These are phyloP conservation scores for Suhomyces canberraensis DNA, from an alignment of 805 yeast species.

Conservation along the genomic window DNA sequence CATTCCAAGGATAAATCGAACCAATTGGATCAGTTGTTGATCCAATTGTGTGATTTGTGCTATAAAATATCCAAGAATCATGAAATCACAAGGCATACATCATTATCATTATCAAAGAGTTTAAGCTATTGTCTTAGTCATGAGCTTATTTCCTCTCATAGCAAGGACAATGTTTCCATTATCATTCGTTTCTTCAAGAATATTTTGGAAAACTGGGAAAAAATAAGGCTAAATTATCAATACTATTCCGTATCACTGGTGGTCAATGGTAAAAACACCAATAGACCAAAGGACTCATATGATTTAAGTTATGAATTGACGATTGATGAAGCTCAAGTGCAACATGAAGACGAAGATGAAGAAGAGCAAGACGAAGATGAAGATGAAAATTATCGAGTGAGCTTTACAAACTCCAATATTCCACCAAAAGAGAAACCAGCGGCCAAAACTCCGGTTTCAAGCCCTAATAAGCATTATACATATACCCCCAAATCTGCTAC, in stretches of 20 bases:
- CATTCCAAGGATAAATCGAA: slow-evolving; percentile 12
- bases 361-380: slow-evolving; percentile 10
- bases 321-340: slow-evolving; percentile 19
- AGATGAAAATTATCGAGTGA: slow-evolving; percentile 11
- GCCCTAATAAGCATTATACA: slow-evolving; percentile 6
- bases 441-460: slow-evolving; percentile 5
- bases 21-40: slow-evolving; percentile 28
- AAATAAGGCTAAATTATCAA: slow-evolving; percentile 18
- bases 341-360: slow-evolving; percentile 11
- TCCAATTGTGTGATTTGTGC: slow-evolving; percentile 43
- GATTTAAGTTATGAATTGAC: slow-evolving; percentile 33
- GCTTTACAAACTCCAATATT: slow-evolving; percentile 13
- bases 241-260: slow-evolving; percentile 15
- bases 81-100: slow-evolving; percentile 42
- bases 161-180: slow-evolving; percentile 46
- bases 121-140: slow-evolving; percentile 58
- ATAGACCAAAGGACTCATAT: slow-evolving; percentile 24
- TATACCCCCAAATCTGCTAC: slow-evolving; percentile 7
- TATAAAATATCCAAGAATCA: slow-evolving; percentile 33
- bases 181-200: slow-evolving; percentile 54
- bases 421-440: neutral
- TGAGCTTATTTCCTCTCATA: slow-evolving; percentile 35
- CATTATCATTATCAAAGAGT: slow-evolving; percentile 41
- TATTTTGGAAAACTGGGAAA: slow-evolving; percentile 49
- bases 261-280: slow-evolving; percentile 10